Evolutionary conservation across 257 asterid species (phyloP), one percentile per base, ranked within the genome.

Genomic region (Lantana camara): DNA sequence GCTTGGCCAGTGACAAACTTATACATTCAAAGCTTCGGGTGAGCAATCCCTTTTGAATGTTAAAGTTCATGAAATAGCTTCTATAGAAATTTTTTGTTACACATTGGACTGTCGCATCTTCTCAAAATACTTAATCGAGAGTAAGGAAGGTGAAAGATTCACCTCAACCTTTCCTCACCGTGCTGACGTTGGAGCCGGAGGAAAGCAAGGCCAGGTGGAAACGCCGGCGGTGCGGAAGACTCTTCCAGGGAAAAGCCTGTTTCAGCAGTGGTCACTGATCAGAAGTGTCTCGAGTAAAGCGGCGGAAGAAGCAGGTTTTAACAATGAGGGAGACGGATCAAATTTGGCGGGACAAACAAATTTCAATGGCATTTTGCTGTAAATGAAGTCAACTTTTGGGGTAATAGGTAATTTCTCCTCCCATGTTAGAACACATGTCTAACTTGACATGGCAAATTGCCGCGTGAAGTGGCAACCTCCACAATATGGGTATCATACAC

Each of bases 111-210:
- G n/a, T n/a, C n/a, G n/a, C 96, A 90, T 85, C 79, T 82, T 93
- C 90, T 88, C 96, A 20, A 77, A 93, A 57, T 82, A 90, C 82
- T 90, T 82, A 71, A 93, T 90, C 24, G 97, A 90, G 37, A 93
- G 91, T 27, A 93, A 77, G 20, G 99, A 93, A 29, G 90, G 79
- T 45, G 96, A 87, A 48, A 93, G 87, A 66, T 90, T 89, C 60
- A 93, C 91, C 82, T 93, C 99, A 66, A 90, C 99, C 78, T 84
- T 90, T 21, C 99, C 99, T 97, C 97, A 93, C 52, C 95, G 78
- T 23, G 84, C 83, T 41, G 70, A 57, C 61, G 68, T 44, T 45
- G 68, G 71, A 38, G 82, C 67, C 9, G 73, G 75, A 19, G 92
- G 97, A 48, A 84, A 81, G 41, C 90, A 74, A 6, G 88, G 89